These are phyloP conservation scores for Teratosphaeria nubilosa DNA, from an alignment of 2,329 filamentous ascomycete genomes.

Conservation along the genomic window DNA sequence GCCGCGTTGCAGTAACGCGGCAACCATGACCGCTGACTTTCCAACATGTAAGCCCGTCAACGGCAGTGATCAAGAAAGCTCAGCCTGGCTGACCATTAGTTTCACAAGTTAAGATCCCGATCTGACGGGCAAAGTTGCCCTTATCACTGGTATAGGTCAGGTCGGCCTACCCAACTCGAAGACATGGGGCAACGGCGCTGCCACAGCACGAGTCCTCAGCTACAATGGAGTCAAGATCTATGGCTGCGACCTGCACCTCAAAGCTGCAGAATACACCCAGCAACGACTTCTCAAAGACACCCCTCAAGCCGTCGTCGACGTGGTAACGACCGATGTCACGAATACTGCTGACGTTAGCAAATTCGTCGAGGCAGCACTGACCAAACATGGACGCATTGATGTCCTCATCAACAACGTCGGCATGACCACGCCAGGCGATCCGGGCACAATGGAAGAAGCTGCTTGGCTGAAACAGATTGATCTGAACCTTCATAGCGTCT, in stretches of 20 bases:
- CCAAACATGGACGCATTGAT: constrained; percentile 38
- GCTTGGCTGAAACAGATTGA: constrained; percentile 44
- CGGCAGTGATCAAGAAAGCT: not conserved
- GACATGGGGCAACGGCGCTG: constrained; percentile 44
- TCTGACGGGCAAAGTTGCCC: constrained; percentile 34
- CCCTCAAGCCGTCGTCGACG: constrained; percentile 28
- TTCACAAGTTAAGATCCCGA: constrained; percentile 10
- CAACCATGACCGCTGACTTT: not conserved
- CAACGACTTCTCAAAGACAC: constrained; percentile 28
- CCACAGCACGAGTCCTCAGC: constrained; percentile 39
- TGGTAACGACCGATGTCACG: constrained; percentile 35
- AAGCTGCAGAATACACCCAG: constrained; percentile 17
- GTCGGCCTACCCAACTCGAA: constrained; percentile 23
- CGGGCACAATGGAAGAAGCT: constrained; percentile 38
- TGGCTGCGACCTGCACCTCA: constrained; percentile 22
- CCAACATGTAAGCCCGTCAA: not conserved
- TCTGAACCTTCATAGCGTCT: constrained; percentile 48
- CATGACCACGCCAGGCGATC: constrained; percentile 34
- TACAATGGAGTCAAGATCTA: constrained; percentile 41
- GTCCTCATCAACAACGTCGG: constrained; percentile 44
- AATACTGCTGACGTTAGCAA: constrained; percentile 38
- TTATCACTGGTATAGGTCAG: constrained; percentile 38
- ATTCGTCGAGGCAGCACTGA: constrained; percentile 27
- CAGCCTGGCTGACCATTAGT: not conserved
- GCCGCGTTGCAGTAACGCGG: not conserved